These are phyloP conservation scores for Halenospora varia DNA, from an alignment of 495 filamentous ascomycete genomes.

Conservation along the genomic window DNA sequence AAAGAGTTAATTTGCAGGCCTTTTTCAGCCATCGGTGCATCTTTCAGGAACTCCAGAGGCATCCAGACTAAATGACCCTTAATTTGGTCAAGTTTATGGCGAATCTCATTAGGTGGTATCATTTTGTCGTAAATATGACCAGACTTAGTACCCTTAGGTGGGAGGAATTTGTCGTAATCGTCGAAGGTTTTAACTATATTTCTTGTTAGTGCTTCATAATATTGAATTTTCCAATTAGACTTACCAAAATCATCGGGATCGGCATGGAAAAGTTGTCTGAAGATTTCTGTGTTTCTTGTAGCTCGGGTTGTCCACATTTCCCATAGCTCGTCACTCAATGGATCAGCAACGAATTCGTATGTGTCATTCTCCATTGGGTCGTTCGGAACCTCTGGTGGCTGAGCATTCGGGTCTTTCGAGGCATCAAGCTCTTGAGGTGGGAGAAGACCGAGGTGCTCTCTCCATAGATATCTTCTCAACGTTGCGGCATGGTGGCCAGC, in stretches of 20 bases:
- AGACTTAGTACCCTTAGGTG: conserved; percentile 63
- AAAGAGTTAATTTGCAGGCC: conserved; percentile 66
- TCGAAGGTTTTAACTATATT: conserved; percentile 71
- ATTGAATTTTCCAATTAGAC: conserved; percentile 18
- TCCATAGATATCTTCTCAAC: conserved; percentile 81
- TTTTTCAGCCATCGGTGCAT: conserved; percentile 87
- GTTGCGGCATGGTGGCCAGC: conserved; percentile 76
- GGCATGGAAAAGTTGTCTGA: conserved; percentile 82
- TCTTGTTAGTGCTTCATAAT: not conserved
- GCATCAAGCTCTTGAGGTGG: conserved; percentile 71
- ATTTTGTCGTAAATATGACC: conserved; percentile 82
- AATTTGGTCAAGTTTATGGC: conserved; percentile 70
- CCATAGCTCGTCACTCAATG: conserved; percentile 78
- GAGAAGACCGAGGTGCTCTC: conserved; percentile 85
- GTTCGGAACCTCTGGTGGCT: conserved; percentile 74
- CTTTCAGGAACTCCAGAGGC: conserved; percentile 79
- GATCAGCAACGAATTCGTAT: conserved; percentile 78
- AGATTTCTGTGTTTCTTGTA: conserved; percentile 76
- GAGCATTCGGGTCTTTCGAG: conserved; percentile 69
- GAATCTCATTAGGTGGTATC: conserved; percentile 63
- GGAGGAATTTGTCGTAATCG: conserved; percentile 78
- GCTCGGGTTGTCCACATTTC: conserved; percentile 75
- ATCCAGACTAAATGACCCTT: conserved; percentile 95
- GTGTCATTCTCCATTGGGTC: conserved; percentile 56
- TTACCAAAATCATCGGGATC: conserved; percentile 84